These are phyloP conservation scores for Zygoascus tannicola DNA, from an alignment of 805 yeast genomes.

Conservation along the genomic window DNA sequence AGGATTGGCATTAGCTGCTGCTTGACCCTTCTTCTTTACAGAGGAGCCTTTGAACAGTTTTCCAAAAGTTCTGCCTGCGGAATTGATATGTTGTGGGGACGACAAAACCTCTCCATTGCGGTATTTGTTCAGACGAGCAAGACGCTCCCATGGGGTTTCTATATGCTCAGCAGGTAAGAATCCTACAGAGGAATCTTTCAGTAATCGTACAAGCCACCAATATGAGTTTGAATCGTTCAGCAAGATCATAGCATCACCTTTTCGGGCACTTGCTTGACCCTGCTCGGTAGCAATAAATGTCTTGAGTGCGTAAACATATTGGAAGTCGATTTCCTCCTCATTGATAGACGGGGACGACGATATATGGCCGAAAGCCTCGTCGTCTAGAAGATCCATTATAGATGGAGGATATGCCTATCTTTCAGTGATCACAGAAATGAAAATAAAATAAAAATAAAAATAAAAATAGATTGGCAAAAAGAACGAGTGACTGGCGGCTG, in stretches of 20 bases:
- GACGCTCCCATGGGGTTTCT: slow-evolving; percentile 82
- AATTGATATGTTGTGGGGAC: slow-evolving; percentile 1
- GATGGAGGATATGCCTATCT: neutral
- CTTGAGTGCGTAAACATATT: slow-evolving; percentile 72
- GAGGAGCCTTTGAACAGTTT: slow-evolving; percentile 11
- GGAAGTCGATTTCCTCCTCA: slow-evolving; percentile 63
- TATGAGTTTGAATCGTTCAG: slow-evolving; percentile 85
- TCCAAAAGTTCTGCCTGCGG: slow-evolving; percentile 7
- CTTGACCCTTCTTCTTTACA: slow-evolving; percentile 4
- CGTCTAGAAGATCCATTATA: slow-evolving; percentile 12
- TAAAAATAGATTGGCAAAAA: too few relatives aligned
- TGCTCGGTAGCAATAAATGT: slow-evolving; percentile 90
- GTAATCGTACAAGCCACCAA: slow-evolving; percentile 84
- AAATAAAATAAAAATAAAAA: too few relatives aligned
- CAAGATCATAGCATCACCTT: slow-evolving; percentile 75
- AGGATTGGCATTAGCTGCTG: neutral
- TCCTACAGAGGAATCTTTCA: slow-evolving; percentile 63
- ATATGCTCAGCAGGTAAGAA: slow-evolving; percentile 95
- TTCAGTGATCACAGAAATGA: too few relatives aligned
- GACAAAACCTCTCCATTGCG: slow-evolving; percentile 57
- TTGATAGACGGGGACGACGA: slow-evolving; percentile 56
- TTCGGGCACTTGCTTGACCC: slow-evolving; percentile 70
- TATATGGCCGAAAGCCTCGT: slow-evolving; percentile 32
- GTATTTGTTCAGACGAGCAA: slow-evolving; percentile 88
- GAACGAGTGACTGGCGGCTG: too few relatives aligned